Conservation (phyloP, 2,329 filamentous ascomycete genomes). For the Ophiostoma angusticollis region DNA sequence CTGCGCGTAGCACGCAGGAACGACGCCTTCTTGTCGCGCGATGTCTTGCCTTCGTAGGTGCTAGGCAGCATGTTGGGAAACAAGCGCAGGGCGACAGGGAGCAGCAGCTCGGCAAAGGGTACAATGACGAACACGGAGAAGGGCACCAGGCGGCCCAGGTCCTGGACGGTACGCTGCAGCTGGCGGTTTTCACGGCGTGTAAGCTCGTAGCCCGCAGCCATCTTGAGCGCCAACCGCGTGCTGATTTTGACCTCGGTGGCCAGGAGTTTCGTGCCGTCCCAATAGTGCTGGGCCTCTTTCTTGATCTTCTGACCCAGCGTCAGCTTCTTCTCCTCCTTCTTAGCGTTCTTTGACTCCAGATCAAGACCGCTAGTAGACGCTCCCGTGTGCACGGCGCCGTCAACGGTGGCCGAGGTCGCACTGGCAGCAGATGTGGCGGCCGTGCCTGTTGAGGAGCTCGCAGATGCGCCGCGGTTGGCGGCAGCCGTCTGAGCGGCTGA, state of each 20-base stretch:
- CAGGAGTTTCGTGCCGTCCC: slow-evolving; percentile 94
- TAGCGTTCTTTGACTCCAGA: slow-evolving; percentile 43
- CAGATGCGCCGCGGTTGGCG: too few species aligned
- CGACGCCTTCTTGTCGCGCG: slow-evolving; percentile 78
- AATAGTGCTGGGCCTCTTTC: slow-evolving; percentile 88
- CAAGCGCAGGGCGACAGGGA: slow-evolving; percentile 81
- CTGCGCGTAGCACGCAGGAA: slow-evolving; percentile 75
- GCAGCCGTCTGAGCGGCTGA: background rate
- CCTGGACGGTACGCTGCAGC: slow-evolving; percentile 83
- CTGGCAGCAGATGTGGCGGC: background rate
- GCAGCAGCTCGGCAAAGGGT: slow-evolving; percentile 83
- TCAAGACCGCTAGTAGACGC: slow-evolving; percentile 22
- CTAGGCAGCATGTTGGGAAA: slow-evolving; percentile 97
- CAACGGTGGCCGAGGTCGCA: slow-evolving; percentile 7
- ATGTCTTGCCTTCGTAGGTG: slow-evolving; percentile 87
- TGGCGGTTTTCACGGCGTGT: slow-evolving; percentile 88
- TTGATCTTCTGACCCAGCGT: slow-evolving; percentile 88
- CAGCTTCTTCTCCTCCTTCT: slow-evolving; percentile 71
- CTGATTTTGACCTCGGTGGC: slow-evolving; percentile 90
- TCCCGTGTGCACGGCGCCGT: slow-evolving; percentile 1
- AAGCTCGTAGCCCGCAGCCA: slow-evolving; percentile 95
- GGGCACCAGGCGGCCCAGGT: slow-evolving; percentile 81
- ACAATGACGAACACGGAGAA: slow-evolving; percentile 97
- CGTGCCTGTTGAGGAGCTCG: slow-evolving; percentile 1
- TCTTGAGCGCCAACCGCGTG: slow-evolving; percentile 80